Conservation (phyloP, 768 basidiomycete genomes). For the Russula griseocarnosa region DNA sequence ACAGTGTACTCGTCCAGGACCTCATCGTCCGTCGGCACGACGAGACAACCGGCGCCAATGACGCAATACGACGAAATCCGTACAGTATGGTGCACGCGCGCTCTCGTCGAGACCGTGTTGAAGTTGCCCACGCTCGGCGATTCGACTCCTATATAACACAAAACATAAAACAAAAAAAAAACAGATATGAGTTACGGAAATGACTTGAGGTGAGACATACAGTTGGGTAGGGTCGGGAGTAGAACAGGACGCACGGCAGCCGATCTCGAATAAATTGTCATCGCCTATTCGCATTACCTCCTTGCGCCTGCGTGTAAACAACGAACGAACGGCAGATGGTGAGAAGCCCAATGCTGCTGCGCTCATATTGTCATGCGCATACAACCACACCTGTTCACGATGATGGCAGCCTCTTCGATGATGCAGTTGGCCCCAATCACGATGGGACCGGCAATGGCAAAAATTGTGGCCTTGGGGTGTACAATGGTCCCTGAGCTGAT, state of each 20-base stretch:
- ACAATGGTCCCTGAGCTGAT: slow-evolving; percentile 87
- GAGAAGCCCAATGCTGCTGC: neutral
- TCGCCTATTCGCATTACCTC: slow-evolving; percentile 92
- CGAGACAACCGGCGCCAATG: slow-evolving; percentile 73
- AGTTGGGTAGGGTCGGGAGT: neutral
- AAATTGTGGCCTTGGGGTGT: slow-evolving; percentile 91
- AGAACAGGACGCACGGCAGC: slow-evolving; percentile 69
- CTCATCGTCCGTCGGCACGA: slow-evolving; percentile 77
- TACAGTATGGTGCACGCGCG: slow-evolving; percentile 80
- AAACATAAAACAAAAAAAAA: neutral
- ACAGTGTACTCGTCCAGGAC: slow-evolving; percentile 78
- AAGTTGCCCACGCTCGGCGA: slow-evolving; percentile 75
- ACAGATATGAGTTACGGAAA: slow-evolving; percentile 1
- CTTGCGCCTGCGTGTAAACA: slow-evolving; percentile 46
- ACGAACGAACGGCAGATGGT: neutral
- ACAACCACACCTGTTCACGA: slow-evolving; percentile 70
- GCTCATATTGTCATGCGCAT: slow-evolving; percentile 14
- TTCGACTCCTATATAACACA: slow-evolving; percentile 63
- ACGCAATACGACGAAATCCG: slow-evolving; percentile 76
- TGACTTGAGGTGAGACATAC: slow-evolving; percentile 8
- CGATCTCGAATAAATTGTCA: slow-evolving; percentile 91
- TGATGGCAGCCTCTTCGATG: slow-evolving; percentile 85
- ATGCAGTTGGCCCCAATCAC: slow-evolving; percentile 85
- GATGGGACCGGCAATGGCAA: slow-evolving; percentile 87
- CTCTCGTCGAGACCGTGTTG: slow-evolving; percentile 84